Evolutionary conservation across 805 yeast species (phyloP).

Genomic region (Metschnikowia kunwiensis): DNA sequence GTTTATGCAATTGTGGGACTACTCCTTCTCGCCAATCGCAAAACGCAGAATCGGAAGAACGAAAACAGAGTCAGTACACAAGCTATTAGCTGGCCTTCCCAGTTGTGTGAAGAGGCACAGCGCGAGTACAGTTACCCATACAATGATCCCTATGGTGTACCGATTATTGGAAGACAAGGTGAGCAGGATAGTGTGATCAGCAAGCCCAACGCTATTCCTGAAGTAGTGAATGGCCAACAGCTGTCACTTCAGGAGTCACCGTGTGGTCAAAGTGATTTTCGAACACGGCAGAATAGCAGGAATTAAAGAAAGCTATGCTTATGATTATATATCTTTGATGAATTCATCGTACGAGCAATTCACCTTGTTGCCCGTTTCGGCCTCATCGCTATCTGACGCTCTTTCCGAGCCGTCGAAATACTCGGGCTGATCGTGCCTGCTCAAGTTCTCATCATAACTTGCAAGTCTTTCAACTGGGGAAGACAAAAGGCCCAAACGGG

Average conservation of each 20-base stretch:
- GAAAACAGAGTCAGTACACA: slow-evolving; percentile 1
- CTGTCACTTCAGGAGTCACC: background rate
- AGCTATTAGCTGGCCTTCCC: slow-evolving; percentile 14
- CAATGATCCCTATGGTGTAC: slow-evolving; percentile 12
- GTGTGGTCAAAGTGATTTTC: background rate
- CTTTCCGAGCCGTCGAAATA: slow-evolving; percentile 32
- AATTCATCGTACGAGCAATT: slow-evolving; percentile 38
- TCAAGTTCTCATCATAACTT: slow-evolving; percentile 31
- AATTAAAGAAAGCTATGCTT: too few species aligned
- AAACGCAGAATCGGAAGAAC: background rate
- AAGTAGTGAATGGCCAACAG: background rate
- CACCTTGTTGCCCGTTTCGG: too few species aligned
- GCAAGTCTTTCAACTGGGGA: slow-evolving; percentile 16
- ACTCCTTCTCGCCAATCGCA: slow-evolving; percentile 10
- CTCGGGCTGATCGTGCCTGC: slow-evolving; percentile 38
- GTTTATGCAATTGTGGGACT: slow-evolving; percentile 42
- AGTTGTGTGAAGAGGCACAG: slow-evolving; percentile 8
- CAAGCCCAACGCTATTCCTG: background rate
- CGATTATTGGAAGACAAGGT: background rate
- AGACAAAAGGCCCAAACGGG: slow-evolving; percentile 5
- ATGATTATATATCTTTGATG: slow-evolving; percentile 15
- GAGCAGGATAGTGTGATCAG: slow-evolving; percentile 1
- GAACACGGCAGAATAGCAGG: too few species aligned
- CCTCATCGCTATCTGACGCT: slow-evolving; percentile 28
- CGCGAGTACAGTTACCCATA: slow-evolving; percentile 10